Evolutionary conservation across 2,329 filamentous ascomycete species (phyloP).

Genomic region (Periconia sp.): DNA sequence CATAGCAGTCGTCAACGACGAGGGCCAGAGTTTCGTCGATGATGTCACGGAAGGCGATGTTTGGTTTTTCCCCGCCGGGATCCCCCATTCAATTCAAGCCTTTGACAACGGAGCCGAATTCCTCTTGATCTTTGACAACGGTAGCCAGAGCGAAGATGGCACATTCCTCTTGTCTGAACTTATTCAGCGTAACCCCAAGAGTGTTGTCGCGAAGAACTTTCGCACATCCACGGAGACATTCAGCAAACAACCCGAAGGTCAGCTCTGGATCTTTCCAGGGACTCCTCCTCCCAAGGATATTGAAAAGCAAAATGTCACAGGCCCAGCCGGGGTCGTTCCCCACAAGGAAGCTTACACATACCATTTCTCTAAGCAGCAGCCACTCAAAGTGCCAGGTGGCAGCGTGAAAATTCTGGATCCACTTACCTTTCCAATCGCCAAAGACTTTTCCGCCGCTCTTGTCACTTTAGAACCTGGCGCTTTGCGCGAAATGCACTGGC

Average conservation of each 20-base stretch:
- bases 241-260: constrained; percentile 40
- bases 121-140: constrained; percentile 62
- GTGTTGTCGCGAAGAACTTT: constrained; percentile 48
- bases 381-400: constrained; percentile 57
- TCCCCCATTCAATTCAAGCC: constrained; percentile 54
- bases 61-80: constrained; percentile 40
- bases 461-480: constrained; percentile 63
- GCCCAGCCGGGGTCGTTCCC: constrained; percentile 36
- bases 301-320: constrained; percentile 49
- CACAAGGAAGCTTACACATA: constrained; percentile 40
- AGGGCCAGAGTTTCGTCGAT: constrained; percentile 49
- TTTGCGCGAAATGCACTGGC: constrained; percentile 67
- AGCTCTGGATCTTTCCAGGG: constrained; percentile 49
- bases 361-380: constrained; percentile 51
- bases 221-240: constrained; percentile 41
- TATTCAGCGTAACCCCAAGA: constrained; percentile 48
- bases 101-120: constrained; percentile 60
- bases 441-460: constrained; percentile 58
- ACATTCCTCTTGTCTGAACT: constrained; percentile 62
- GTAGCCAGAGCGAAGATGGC: constrained; percentile 60
- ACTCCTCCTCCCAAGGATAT: constrained; percentile 42
- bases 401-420: constrained; percentile 63
- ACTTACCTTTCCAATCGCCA: constrained; percentile 58
- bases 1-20: constrained; percentile 55
- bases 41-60: constrained; percentile 45